Base-by-base conservation (phyloP, 768 basidiomycete species). In the Lenzites betulinus region DNA sequence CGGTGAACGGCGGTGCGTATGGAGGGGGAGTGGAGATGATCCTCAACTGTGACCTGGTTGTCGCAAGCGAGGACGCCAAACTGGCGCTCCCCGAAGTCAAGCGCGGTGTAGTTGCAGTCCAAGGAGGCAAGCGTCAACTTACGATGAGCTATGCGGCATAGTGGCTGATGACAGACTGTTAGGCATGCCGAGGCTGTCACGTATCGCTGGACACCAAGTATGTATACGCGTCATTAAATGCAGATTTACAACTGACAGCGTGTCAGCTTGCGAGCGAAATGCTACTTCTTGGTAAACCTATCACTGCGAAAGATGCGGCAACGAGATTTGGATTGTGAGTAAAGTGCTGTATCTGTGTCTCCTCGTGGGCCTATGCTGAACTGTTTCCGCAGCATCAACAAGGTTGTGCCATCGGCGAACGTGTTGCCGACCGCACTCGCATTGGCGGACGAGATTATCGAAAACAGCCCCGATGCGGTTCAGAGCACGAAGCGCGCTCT, bases 11-110 rank as follows among this genome's bases (percentile, higher is more conserved):
- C n/a, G 81, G 86, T 16, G 75, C 78, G 18, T 73, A 73, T 54
- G 76, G 75, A 50, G 72, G 74, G 9, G 72, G 71, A 7, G 62
- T 68, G 30, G 74, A 75, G 61, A 68, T 75, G 51, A 35, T 90
- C 1, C 65, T 92, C 5, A 93, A 93, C 64, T 92, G 89, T 62
- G 92, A 93, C 67, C 68, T 92, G 26, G 89, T 92, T 53, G 71
- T 93, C 20, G 86, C 91, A 1, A 81, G 78, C 60, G 78, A 84
- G 51, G 81, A 84, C 16, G 85, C 90, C 2, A 82, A 79, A 56
- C 90, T 93, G 62, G 89, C 83, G 4, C 77, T 92, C 25, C 89
- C 89, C 0, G 91, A 93, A 65, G 91, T 91, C 4, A 88, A 85
- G 71, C 80, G 88, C 28, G 92, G 92, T 0, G 90, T 92, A 8